phyloP scores from a whole-genome alignment of 306 rosid species.

The Quercus agrifolia region DNA sequence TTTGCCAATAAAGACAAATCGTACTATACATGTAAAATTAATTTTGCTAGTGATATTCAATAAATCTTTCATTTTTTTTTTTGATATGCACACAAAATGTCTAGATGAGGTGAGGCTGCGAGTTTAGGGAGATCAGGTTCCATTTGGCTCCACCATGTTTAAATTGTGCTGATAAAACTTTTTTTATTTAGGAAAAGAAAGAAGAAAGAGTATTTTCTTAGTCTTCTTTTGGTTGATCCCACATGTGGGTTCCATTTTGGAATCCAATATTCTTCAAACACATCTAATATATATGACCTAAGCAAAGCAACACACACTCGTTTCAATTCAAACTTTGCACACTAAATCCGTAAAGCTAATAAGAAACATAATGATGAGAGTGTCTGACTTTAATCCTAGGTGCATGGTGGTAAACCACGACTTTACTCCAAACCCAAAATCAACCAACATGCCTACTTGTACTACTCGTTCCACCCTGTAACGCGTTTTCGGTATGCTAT shows the following conservation, averaged over 20 bases:
- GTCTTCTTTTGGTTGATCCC: conserved; percentile 4
- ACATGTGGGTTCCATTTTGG: conserved; percentile 16
- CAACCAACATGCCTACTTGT: not conserved
- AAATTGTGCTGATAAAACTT: not conserved
- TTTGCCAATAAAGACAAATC: too few relatives aligned
- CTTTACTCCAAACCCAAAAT: not conserved
- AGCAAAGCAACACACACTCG: not conserved
- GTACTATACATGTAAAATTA: too few relatives aligned
- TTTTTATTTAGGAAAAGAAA: not conserved
- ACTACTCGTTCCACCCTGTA: not conserved
- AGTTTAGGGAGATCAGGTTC: too few relatives aligned
- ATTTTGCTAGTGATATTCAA: too few relatives aligned
- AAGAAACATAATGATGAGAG: not conserved
- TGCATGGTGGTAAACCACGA: not conserved
- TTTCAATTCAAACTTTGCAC: not conserved
- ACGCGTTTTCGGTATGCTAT: not conserved
- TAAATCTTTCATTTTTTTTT: too few relatives aligned
- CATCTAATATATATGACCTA: not conserved
- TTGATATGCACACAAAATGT: too few relatives aligned
- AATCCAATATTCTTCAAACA: not conserved
- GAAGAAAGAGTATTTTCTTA: not conserved
- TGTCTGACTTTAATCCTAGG: not conserved
- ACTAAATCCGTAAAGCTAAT: not conserved
- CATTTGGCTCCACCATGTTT: too few relatives aligned
- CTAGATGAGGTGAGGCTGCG: too few relatives aligned